phyloP scores from a whole-genome alignment of 1,284 basidiomycete species.

The Peniophora sp. region DNA sequence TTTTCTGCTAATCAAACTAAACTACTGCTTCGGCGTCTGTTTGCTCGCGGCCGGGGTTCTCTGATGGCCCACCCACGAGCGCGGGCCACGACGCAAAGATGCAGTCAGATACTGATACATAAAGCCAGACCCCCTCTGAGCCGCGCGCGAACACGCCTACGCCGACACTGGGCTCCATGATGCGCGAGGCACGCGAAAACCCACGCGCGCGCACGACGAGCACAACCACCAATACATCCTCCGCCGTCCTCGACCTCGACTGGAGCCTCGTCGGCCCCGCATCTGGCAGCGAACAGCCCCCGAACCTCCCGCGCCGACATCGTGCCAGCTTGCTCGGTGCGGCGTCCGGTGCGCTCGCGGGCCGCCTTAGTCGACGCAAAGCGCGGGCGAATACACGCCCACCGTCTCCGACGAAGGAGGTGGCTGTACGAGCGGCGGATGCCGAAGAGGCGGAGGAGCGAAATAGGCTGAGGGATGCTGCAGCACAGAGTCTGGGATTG shows the following conservation, averaged over 20 bases:
- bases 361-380: conserved; percentile 33
- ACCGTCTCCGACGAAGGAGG: conserved; percentile 2
- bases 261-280: conserved; percentile 5
- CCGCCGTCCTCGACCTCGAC: conserved; percentile 1
- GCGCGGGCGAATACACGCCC: conserved; percentile 20
- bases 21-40: too few species aligned
- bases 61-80: too few species aligned
- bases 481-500: conserved; percentile 68
- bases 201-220: too few species aligned
- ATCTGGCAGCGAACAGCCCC: conserved; percentile 10
- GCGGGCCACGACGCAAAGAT: too few species aligned
- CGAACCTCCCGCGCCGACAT: conserved; percentile 8
- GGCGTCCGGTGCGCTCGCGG: conserved; percentile 48
- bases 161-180: too few species aligned
- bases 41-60: too few species aligned
- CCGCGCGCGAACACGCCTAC: too few species aligned
- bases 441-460: conserved; percentile 61
- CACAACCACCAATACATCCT: not conserved
- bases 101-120: too few species aligned
- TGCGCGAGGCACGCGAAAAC: too few species aligned
- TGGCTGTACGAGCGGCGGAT: conserved; percentile 16
- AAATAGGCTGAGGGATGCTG: conserved; percentile 60
- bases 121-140: too few species aligned
- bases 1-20: too few species aligned
- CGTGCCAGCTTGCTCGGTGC: conserved; percentile 44